Evolutionary conservation across 805 yeast species (phyloP), one percentile per base, ranked within the genome.

Genomic region (Candida boleticola): DNA sequence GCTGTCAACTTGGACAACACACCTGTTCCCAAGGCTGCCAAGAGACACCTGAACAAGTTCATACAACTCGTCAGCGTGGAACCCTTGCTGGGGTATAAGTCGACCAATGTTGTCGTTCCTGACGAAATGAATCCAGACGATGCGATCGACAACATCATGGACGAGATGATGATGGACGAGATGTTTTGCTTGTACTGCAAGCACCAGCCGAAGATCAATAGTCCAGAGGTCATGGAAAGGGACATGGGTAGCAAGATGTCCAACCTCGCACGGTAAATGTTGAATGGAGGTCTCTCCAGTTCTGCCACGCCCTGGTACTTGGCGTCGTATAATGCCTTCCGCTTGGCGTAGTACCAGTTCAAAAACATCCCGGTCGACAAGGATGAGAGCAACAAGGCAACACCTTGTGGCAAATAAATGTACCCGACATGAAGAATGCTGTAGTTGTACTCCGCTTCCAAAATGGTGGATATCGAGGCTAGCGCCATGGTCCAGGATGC

Each of bases 31-130:
- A 79, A 72, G 0, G 95, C 95, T 23, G 83, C 82, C 37, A 79
- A 52, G n/a, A 77, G 66, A 56, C 96, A 89, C 51, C 97, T 68
- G 18, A 80, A 71, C 22, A 89, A 63, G 54, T 89, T 89, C 47
- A 83, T 70, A 38, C 85, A 72, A 7, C 93, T 83, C 0, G 88
- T 76, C 3, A 90, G 83, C 3, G 92, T 78, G 0, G 95, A 86
- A 0, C 89, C 74, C 36, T 75, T 74, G 3, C 71, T 60, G 0
- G 96, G 95, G 47, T 74, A 82, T 43, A 88, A 56, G 54, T 89
- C 96, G n/a, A 88, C 85, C 42, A 87, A 58, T 31, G 89, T 61
- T 0, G 93, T 85, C 0, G 82, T 74, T 2, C 81, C 70, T 26
- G 77, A 71, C 13, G 83, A 73, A 30, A 84, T 53, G 32, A 80